phyloP scores from a whole-genome alignment of 1,284 basidiomycete species.

The Laetiporus sulphureus region DNA sequence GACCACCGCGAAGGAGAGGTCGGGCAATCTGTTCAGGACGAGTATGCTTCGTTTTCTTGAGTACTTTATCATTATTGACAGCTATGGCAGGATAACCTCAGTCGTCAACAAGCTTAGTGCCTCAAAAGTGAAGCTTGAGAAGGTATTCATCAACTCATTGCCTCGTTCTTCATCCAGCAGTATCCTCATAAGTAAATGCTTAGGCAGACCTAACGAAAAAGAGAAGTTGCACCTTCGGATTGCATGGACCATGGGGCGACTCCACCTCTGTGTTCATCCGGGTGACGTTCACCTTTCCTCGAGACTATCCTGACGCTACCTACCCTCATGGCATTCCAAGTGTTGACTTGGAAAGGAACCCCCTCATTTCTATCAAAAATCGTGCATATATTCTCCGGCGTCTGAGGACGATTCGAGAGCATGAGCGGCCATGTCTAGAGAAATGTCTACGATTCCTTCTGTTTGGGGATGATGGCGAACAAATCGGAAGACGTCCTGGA shows the following conservation, averaged over 20 bases:
- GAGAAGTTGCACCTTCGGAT: constrained; percentile 78
- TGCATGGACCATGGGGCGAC: constrained; percentile 90
- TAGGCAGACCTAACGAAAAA: constrained; percentile 78
- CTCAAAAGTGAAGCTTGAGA: constrained; percentile 79
- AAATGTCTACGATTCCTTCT: constrained; percentile 76
- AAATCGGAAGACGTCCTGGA: constrained; percentile 29
- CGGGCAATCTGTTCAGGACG: constrained; percentile 67
- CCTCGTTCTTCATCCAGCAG: no score
- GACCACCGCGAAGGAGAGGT: constrained; percentile 34
- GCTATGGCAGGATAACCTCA: constrained; percentile 56
- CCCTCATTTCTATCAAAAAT: constrained; percentile 70
- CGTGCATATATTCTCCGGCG: constrained; percentile 73
- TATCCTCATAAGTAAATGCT: neutral
- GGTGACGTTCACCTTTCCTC: constrained; percentile 87
- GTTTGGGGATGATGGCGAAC: constrained; percentile 48
- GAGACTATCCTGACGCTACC: constrained; percentile 64
- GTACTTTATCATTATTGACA: neutral
- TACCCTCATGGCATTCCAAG: constrained; percentile 64
- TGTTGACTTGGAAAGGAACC: constrained; percentile 79
- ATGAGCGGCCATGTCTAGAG: constrained; percentile 73
- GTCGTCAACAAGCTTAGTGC: constrained; percentile 68
- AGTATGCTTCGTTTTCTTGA: constrained; percentile 39
- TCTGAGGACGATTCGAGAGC: constrained; percentile 65
- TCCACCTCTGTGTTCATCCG: constrained; percentile 76
- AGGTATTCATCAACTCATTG: constrained; percentile 49